These are phyloP conservation scores for Macrocybe gigantea DNA, from an alignment of 768 basidiomycete species.

Conservation along the genomic window DNA sequence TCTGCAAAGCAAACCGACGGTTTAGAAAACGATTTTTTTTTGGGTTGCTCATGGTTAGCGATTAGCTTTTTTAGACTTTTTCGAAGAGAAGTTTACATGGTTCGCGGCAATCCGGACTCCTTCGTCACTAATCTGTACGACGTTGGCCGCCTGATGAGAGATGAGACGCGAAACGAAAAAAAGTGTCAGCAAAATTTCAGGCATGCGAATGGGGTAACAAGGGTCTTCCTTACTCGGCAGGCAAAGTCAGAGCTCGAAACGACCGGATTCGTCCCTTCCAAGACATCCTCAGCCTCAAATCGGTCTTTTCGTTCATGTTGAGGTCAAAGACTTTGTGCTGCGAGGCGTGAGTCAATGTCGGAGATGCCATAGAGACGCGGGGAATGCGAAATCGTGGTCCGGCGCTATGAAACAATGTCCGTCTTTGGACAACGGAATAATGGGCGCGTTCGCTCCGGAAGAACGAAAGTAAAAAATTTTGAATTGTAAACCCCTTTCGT, in stretches of 20 bases:
- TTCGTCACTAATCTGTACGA: constrained; percentile 53
- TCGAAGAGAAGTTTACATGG: constrained; percentile 38
- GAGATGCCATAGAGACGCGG: too few species aligned
- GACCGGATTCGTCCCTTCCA: constrained; percentile 46
- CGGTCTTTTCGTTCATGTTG: constrained; percentile 21
- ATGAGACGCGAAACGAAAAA: too few species aligned
- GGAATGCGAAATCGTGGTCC: too few species aligned
- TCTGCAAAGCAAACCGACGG: constrained; percentile 32
- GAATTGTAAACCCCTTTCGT: too few species aligned
- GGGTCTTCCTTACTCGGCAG: constrained; percentile 36
- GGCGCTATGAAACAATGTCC: too few species aligned
- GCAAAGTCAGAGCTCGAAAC: constrained; percentile 51
- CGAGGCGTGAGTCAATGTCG: not conserved
- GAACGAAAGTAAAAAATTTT: too few species aligned
- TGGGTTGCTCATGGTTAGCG: too few species aligned
- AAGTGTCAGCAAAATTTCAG: too few species aligned
- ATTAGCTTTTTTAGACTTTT: not conserved
- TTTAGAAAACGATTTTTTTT: too few species aligned
- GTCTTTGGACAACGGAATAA: too few species aligned
- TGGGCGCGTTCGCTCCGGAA: too few species aligned
- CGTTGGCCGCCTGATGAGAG: constrained; percentile 42
- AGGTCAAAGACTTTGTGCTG: not conserved
- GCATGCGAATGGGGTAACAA: too few species aligned
- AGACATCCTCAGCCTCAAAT: constrained; percentile 13
- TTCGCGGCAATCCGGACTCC: constrained; percentile 64